Percentiles rank a stretch among this genome's conserved stretches.
Evolutionary conservation across 768 basidiomycete species (phyloP).

Genomic region (Hydnomerulius pinastri): DNA sequence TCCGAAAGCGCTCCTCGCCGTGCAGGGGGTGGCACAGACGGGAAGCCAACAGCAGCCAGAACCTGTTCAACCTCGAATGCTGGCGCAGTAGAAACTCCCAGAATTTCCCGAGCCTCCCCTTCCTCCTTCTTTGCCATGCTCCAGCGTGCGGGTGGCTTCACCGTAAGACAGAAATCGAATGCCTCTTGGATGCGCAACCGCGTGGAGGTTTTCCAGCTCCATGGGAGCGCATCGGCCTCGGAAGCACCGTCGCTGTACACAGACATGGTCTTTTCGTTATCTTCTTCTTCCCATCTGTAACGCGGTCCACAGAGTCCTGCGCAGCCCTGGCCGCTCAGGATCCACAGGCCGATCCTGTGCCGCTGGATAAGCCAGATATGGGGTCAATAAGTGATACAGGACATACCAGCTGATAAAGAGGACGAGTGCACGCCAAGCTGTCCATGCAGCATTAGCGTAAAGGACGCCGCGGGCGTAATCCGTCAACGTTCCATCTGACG

Average conservation of each 20-base stretch:
- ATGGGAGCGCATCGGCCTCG: slow-evolving; percentile 58
- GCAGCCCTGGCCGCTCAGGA: slow-evolving; percentile 72
- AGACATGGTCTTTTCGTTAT: slow-evolving; percentile 59
- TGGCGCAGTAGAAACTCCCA: slow-evolving; percentile 35
- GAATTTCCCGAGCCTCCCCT: slow-evolving; percentile 18
- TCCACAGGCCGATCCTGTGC: slow-evolving; percentile 73
- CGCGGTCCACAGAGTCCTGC: slow-evolving; percentile 86
- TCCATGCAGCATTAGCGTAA: slow-evolving; percentile 79
- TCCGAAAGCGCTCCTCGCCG: slow-evolving; percentile 59
- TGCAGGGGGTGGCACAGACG: slow-evolving; percentile 49
- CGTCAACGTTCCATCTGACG: slow-evolving; percentile 65
- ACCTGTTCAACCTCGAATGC: slow-evolving; percentile 55
- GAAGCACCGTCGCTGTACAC: slow-evolving; percentile 46
- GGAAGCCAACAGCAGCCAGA: slow-evolving; percentile 59
- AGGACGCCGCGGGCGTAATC: slow-evolving; percentile 78
- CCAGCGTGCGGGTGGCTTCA: slow-evolving; percentile 38
- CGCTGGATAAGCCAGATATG: neutral
- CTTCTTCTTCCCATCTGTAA: slow-evolving; percentile 82
- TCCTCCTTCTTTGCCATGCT: slow-evolving; percentile 35
- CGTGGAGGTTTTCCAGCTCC: slow-evolving; percentile 79
- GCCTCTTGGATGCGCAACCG: slow-evolving; percentile 73
- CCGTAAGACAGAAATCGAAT: slow-evolving; percentile 76
- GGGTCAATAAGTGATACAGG: neutral
- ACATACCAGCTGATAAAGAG: slow-evolving; percentile 68
- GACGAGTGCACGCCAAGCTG: slow-evolving; percentile 71